Evolutionary conservation across 352 stramenopile species (phyloP).

Genomic region (Proteromonas lacertae): DNA sequence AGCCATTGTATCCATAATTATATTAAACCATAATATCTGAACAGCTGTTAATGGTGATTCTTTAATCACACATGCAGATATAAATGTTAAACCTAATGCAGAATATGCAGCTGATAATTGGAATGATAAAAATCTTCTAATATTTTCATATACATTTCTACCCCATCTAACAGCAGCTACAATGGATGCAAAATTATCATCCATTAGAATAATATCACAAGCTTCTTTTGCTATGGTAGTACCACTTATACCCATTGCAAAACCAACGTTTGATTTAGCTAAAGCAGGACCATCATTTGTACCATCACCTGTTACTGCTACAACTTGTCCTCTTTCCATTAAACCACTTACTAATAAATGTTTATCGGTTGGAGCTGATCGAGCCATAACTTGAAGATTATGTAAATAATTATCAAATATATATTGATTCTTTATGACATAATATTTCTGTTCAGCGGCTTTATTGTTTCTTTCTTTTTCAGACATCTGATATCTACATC

Average conservation of each 20-base stretch:
- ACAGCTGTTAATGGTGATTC: slow-evolving; percentile 84
- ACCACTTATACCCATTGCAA: slow-evolving; percentile 89
- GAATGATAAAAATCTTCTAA: slow-evolving; percentile 92
- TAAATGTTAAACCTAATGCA: slow-evolving; percentile 80
- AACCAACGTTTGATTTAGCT: slow-evolving; percentile 62
- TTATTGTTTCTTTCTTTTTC: too few relatives aligned
- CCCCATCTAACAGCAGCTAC: slow-evolving; percentile 43
- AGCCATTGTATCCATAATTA: slow-evolving; percentile 82
- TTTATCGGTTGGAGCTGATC: slow-evolving; percentile 58
- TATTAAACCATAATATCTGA: slow-evolving; percentile 87
- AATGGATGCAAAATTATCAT: slow-evolving; percentile 93
- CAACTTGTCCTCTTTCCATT: slow-evolving; percentile 52
- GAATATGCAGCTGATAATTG: slow-evolving; percentile 84
- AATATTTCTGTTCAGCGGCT: too few relatives aligned
- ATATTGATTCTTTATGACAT: too few relatives aligned
- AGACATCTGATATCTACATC: too few relatives aligned
- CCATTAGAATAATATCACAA: slow-evolving; percentile 41
- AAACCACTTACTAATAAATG: slow-evolving; percentile 66
- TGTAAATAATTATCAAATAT: too few relatives aligned
- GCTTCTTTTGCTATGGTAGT: slow-evolving; percentile 70
- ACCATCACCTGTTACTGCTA: too few relatives aligned
- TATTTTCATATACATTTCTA: slow-evolving; percentile 62
- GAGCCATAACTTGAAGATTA: slow-evolving; percentile 41
- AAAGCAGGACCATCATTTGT: slow-evolving; percentile 68
- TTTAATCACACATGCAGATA: slow-evolving; percentile 67